These are phyloP conservation scores for Hibiscus trionum DNA, from an alignment of 345 rosid genomes.

Conservation along the genomic window DNA sequence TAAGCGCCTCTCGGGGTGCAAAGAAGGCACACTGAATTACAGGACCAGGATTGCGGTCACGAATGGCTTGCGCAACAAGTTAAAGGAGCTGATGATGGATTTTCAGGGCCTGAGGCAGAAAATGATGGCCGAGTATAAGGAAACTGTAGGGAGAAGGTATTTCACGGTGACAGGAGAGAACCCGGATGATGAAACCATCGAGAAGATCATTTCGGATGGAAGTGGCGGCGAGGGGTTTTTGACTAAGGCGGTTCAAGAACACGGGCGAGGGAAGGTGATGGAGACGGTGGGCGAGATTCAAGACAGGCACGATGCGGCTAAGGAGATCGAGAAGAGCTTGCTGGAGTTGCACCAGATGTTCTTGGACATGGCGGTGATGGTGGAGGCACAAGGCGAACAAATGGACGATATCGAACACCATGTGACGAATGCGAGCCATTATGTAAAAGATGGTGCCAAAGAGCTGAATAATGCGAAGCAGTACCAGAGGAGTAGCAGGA, in stretches of 20 bases:
- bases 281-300: conserved; percentile 95
- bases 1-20: neutral
- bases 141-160: conserved; percentile 82
- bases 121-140: conserved; percentile 88
- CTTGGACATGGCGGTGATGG: conserved; percentile 95
- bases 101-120: conserved; percentile 80
- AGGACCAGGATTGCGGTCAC: conserved; percentile 75
- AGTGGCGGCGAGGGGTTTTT: conserved; percentile 68
- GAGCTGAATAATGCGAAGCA: conserved; percentile 63
- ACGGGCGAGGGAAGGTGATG: conserved; percentile 80
- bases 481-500: conserved; percentile 69
- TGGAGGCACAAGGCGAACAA: conserved; percentile 84
- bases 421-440: conserved; percentile 68
- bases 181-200: conserved; percentile 74
- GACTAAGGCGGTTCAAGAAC: conserved; percentile 71
- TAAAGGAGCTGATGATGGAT: conserved; percentile 93
- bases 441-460: conserved; percentile 71
- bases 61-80: conserved; percentile 68
- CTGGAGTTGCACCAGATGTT: conserved; percentile 92
- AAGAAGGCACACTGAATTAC: conserved; percentile 62
- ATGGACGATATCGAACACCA: conserved; percentile 91
- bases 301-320: conserved; percentile 76
- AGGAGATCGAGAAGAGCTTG: conserved; percentile 89
- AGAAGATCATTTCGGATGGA: conserved; percentile 65
- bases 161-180: conserved; percentile 85